phyloP scores from a whole-genome alignment of 2,329 filamentous ascomycete species.

The Dendrostoma leiphaemia region DNA sequence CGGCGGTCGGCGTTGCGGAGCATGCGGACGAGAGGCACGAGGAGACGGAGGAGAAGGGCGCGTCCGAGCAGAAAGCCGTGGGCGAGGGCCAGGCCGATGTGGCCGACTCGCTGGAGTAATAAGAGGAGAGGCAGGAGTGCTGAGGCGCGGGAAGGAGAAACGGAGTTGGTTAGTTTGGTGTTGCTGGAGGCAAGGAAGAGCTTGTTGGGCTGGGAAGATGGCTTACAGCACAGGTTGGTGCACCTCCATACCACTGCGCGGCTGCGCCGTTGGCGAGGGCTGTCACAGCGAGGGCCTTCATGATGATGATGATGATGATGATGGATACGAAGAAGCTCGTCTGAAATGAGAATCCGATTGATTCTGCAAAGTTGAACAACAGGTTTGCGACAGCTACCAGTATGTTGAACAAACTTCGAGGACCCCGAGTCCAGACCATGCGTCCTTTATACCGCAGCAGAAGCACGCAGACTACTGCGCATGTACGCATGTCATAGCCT shows the following conservation, averaged over 20 bases:
- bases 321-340: neutral
- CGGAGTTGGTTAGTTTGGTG: too few species aligned
- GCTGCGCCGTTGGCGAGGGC: constrained; percentile 14
- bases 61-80: constrained; percentile 29
- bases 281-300: constrained; percentile 11
- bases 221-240: constrained; percentile 42
- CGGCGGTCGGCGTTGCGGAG: constrained; percentile 29
- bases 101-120: constrained; percentile 27
- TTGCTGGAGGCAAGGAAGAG: neutral
- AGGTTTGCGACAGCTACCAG: neutral
- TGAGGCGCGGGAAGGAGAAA: constrained; percentile 23
- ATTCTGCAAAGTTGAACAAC: neutral
- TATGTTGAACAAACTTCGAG: neutral
- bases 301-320: too few species aligned
- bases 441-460: neutral
- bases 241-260: constrained; percentile 37
- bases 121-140: constrained; percentile 42
- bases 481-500: neutral
- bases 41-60: constrained; percentile 26
- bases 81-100: constrained; percentile 28
- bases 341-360: neutral
- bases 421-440: neutral
- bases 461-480: neutral
- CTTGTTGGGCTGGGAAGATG: constrained; percentile 9
- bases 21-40: constrained; percentile 31